These are phyloP conservation scores for Ceriops zippeliana DNA, from an alignment of 345 rosid species.

Conservation along the genomic window DNA sequence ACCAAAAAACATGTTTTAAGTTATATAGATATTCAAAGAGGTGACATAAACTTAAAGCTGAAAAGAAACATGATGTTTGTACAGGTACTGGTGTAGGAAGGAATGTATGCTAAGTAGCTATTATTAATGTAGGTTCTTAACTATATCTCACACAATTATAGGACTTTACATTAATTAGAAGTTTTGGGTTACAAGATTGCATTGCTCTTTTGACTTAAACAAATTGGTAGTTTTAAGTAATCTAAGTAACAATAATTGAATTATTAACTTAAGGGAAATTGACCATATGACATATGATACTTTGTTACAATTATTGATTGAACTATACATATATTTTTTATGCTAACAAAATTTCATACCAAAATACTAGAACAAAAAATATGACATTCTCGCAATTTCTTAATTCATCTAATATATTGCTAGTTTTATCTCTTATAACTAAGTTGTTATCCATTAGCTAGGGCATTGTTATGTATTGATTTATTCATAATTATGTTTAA, in stretches of 20 bases:
- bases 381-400: background rate
- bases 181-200: background rate
- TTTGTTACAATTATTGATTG: background rate
- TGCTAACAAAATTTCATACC: background rate
- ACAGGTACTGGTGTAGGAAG: too few species aligned
- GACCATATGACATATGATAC: background rate
- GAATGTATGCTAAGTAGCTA: background rate
- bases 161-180: background rate
- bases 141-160: rapidly evolving
- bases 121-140: background rate
- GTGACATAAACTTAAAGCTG: background rate
- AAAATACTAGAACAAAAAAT: too few species aligned
- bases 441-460: background rate
- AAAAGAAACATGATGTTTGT: background rate
- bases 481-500: background rate
- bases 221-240: too few species aligned
- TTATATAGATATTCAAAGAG: background rate
- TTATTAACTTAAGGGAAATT: background rate
- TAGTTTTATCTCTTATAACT: background rate
- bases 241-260: background rate
- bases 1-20: background rate
- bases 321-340: background rate
- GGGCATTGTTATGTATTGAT: background rate
- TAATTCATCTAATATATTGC: background rate
- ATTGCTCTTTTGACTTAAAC: too few species aligned